Evolutionary conservation across 208 protist species (phyloP), one percentile per base, ranked within the genome.

Genomic region (Trypanosoma platydactyli): DNA sequence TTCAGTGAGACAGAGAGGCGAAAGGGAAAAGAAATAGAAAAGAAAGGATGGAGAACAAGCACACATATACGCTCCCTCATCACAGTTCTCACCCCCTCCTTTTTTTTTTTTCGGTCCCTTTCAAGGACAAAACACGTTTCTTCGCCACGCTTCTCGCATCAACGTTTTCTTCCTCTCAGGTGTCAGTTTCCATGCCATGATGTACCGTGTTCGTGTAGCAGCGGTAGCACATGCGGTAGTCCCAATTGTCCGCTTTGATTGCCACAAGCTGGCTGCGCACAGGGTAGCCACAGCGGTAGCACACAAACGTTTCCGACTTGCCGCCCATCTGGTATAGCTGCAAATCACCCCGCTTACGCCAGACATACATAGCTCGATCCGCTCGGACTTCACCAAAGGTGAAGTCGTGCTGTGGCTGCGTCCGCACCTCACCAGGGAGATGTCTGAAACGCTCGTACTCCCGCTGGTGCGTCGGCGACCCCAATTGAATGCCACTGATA

Each of bases 171-270:
- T 30, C 9, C 66, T 30, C 35, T 58, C 60, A 94, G 38, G 83
- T 90, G 54, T 89, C 77, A 18, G 68, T 42, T 56, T 92, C 86
- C 85, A 93, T 89, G 1, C 89, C 89, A 25, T 71, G 48, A 22
- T 76, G 27, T 1, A 89, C 55, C 1, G 77, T 85, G 1, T 41
- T 61, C 18, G 74, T 86, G 74, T 95, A 95, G 72, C 89, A 95
- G 45, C 29, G 77, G 65, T 95, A 95, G 76, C 89, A 95, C 89
- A 95, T 95, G n/a, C 89, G 71, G 44, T 70, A 95, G 58, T 95
- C 89, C 87, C 89, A 95, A 68, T 93, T 95, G 41, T 93, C 89
- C 15, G 86, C 80, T 40, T 89, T 86, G 62, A 95, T 83, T 1
- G 83, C 86, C 15, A 93, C 84, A 16, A 95, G 71, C 20, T 81